These are phyloP conservation scores for Monosporascus sp. DNA, from an alignment of 2,329 filamentous ascomycete genomes.

Conservation along the genomic window DNA sequence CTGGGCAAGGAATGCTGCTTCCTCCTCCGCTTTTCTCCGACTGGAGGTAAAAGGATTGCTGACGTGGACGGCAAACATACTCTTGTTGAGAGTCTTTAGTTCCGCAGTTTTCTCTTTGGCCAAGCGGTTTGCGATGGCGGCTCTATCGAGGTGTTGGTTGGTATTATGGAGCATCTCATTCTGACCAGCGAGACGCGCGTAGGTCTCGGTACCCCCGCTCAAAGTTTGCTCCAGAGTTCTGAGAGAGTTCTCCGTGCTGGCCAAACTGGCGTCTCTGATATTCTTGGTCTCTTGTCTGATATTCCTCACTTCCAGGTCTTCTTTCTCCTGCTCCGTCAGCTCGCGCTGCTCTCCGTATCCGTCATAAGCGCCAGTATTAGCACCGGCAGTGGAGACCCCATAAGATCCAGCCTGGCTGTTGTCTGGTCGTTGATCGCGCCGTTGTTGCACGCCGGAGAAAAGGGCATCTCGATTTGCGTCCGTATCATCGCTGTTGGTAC, in stretches of 20 bases:
- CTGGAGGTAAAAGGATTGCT: conserved; percentile 71
- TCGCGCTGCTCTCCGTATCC: conserved; percentile 66
- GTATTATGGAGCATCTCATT: conserved; percentile 77
- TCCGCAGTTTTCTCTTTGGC: conserved; percentile 78
- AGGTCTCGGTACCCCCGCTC: conserved; percentile 64
- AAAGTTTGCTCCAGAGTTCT: conserved; percentile 63
- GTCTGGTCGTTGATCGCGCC: conserved; percentile 17
- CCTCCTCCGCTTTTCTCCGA: conserved; percentile 56
- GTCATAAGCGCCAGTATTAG: conserved; percentile 30
- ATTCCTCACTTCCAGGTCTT: conserved; percentile 64
- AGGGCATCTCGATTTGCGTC: conserved; percentile 57
- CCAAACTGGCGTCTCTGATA: conserved; percentile 71
- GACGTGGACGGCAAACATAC: conserved; percentile 85
- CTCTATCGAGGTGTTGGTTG: conserved; percentile 76
- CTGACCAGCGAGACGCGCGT: conserved; percentile 70
- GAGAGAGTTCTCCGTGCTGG: conserved; percentile 59
- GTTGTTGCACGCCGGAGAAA: conserved; percentile 37
- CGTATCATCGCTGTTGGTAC: conserved; percentile 35
- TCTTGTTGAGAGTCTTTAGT: conserved; percentile 77
- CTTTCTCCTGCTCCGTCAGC: conserved; percentile 75
- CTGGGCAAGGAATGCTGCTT: conserved; percentile 64
- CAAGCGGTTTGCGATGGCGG: conserved; percentile 67
- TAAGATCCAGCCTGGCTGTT: conserved; percentile 5
- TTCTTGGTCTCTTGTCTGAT: conserved; percentile 70
- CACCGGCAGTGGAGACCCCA: conserved; percentile 9